Base-by-base conservation (phyloP, 2,329 filamentous ascomycete genomes). In the Moelleriella libera region DNA sequence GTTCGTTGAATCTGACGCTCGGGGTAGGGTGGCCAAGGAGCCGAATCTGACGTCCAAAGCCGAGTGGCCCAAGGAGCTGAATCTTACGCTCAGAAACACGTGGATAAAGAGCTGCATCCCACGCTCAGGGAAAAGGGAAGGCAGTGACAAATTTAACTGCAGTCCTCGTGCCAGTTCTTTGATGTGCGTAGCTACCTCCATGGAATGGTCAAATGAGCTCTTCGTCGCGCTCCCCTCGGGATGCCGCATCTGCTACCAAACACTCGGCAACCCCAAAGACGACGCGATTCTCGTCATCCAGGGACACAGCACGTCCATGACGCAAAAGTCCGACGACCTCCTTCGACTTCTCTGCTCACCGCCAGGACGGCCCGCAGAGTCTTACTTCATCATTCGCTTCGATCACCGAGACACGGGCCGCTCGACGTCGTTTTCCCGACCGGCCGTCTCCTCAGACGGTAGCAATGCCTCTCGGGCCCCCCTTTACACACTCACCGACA, bases 171-270 rank as follows among this genome's bases (percentile, higher is more conserved):
- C 21, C 21, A 21, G 21, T 3, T 21, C 21, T 21, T 21, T 21
- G 21, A 21, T 21, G 21, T 21, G 21, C 21, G 21, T 21, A 21
- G 21, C 21, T 21, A 21, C 21, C 21, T 21, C 34, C 34, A 12
- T 8, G 12, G 34, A 39, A 39, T 8, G 8, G 34, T 39, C 41
- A 45, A n/a, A 51, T 11, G 58, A 62, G 10, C 55, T 54, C 11
- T 62, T 62, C 14, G 52, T 56, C 7, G 49, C 47, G 0, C 50
- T 62, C 12, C 53, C 56, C 1, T 56, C 46, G 5, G 48, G 56
- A 2, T 59, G 59, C 30, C 53, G 55, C 9, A 52, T 63, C 30
- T 63, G 58, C 49, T 62, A 62, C 32, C 58, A 57, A 45, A 56
- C 55, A 2, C 54, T 55, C 29, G 59, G 59, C 30, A 46, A 55